A percentile compares a stretch with the other conserved stretches of the same genome.
Evolutionary conservation across 2,329 filamentous ascomycete genomes (phyloP).

Genomic region (Penicillium sp.): DNA sequence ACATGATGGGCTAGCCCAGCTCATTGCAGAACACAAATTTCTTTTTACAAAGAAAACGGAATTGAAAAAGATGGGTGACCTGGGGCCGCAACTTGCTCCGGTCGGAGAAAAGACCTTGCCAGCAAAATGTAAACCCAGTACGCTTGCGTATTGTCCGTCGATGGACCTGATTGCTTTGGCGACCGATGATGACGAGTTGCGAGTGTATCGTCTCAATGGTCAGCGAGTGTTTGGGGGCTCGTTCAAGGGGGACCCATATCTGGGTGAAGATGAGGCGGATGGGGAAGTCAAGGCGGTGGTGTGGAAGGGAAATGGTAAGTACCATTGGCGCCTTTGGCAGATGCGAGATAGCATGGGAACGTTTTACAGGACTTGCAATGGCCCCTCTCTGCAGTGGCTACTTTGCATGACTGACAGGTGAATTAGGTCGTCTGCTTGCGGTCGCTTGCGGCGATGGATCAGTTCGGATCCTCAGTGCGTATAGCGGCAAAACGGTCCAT

Average conservation of each 20-base stretch:
- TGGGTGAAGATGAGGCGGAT: conserved; percentile 39
- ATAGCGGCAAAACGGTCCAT: conserved; percentile 75
- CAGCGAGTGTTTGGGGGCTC: conserved; percentile 58
- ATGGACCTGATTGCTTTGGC: conserved; percentile 76
- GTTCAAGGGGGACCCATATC: conserved; percentile 34
- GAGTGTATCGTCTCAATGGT: conserved; percentile 71
- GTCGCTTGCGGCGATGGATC: conserved; percentile 78
- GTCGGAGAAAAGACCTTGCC: conserved; percentile 38
- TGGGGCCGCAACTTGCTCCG: conserved; percentile 31
- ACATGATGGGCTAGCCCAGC: conserved; percentile 20
- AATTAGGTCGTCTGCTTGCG: conserved; percentile 60
- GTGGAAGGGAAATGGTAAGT: conserved; percentile 64
- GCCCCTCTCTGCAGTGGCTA: too few relatives aligned
- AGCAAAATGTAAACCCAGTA: conserved; percentile 38
- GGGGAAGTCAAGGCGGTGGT: conserved; percentile 43
- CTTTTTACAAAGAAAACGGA: neutral
- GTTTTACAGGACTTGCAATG: too few relatives aligned
- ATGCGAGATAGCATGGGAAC: too few relatives aligned
- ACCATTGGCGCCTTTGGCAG: conserved; percentile 1
- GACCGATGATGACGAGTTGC: conserved; percentile 60
- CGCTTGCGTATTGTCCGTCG: conserved; percentile 71
- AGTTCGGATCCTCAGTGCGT: conserved; percentile 69
- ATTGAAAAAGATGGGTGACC: conserved; percentile 16
- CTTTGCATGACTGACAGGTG: neutral
- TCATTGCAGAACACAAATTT: neutral